Conservation (phyloP, 2,329 filamentous ascomycete species). For the Fusarium sp. region DNA sequence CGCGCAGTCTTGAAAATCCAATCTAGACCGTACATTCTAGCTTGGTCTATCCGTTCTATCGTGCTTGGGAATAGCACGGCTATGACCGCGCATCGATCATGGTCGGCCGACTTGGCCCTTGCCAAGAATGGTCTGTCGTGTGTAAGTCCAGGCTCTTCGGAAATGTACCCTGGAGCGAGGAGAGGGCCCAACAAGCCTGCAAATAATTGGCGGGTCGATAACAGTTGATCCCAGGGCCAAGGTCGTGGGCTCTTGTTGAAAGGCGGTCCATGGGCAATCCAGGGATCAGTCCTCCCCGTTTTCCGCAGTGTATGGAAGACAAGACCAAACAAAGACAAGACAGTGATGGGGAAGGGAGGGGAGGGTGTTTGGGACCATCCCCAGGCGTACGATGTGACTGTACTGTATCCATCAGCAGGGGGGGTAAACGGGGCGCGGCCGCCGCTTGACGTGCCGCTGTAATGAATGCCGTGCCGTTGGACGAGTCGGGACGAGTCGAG, state of each 20-base stretch:
- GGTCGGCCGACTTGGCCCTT: slow-evolving; percentile 9
- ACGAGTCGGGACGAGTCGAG: slow-evolving; percentile 27
- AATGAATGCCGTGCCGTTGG: slow-evolving; percentile 36
- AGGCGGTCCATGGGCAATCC: slow-evolving; percentile 27
- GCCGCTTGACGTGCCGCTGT: slow-evolving; percentile 39
- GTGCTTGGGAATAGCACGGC: slow-evolving; percentile 25
- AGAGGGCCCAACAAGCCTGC: slow-evolving; percentile 17
- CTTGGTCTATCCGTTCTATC: slow-evolving; percentile 4
- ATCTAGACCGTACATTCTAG: slow-evolving; percentile 9
- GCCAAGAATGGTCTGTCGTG: slow-evolving; percentile 28
- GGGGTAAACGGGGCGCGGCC: slow-evolving; percentile 20
- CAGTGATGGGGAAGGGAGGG: slow-evolving; percentile 12
- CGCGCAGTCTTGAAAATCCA: slow-evolving; percentile 20
- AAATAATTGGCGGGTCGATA: slow-evolving; percentile 25
- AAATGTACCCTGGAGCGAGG: slow-evolving; percentile 13
- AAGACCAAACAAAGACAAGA: background rate
- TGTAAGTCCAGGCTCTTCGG: slow-evolving; percentile 14
- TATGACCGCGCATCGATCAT: slow-evolving; percentile 12
- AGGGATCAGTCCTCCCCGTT: slow-evolving; percentile 14
- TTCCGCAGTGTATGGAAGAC: slow-evolving; percentile 12
- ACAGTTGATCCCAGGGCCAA: slow-evolving; percentile 37
- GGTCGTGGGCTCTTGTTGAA: slow-evolving; percentile 33
- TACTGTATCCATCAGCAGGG: slow-evolving; percentile 12
- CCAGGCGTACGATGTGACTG: slow-evolving; percentile 15
- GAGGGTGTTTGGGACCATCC: slow-evolving; percentile 17